Conservation (phyloP, 179 eudicot species). For the Drosera spatulata region DNA sequence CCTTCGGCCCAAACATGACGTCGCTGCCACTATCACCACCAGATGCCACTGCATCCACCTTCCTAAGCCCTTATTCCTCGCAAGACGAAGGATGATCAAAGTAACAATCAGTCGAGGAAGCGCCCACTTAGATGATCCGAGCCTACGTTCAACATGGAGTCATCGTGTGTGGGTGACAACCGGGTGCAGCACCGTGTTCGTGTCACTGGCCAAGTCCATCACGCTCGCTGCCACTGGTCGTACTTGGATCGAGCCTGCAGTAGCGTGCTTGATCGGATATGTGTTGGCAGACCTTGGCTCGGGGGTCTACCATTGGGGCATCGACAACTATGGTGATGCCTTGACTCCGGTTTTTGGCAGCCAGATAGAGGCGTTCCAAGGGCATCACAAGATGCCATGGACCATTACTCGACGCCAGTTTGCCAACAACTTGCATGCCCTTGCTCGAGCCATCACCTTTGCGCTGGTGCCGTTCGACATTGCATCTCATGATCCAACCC, state of each 20-base stretch:
- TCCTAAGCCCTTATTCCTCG: slow-evolving; percentile 11
- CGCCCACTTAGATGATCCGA: slow-evolving; percentile 23
- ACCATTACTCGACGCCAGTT: too few species aligned
- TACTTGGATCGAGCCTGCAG: slow-evolving; percentile 40
- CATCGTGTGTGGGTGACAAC: slow-evolving; percentile 73
- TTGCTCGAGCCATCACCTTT: slow-evolving; percentile 48
- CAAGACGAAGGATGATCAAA: not conserved
- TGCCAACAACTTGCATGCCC: slow-evolving; percentile 51
- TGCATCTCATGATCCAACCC: slow-evolving; percentile 24
- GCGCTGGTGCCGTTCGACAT: slow-evolving; percentile 48
- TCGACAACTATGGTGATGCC: slow-evolving; percentile 33
- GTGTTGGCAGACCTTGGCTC: slow-evolving; percentile 52
- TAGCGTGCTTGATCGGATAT: slow-evolving; percentile 55
- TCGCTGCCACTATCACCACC: slow-evolving; percentile 12
- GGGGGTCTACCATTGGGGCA: too few species aligned
- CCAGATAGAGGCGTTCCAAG: slow-evolving; percentile 58
- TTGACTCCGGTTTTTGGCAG: slow-evolving; percentile 58
- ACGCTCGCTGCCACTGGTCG: slow-evolving; percentile 25
- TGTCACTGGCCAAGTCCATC: slow-evolving; percentile 1
- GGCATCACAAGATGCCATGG: too few species aligned
- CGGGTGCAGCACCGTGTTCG: slow-evolving; percentile 64
- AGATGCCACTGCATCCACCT: slow-evolving; percentile 21
- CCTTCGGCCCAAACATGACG: slow-evolving; percentile 7
- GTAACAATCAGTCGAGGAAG: slow-evolving; percentile 1
- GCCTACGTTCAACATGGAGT: slow-evolving; percentile 45